A percentile compares a stretch with the other conserved stretches of the same genome.
phyloP scores from a whole-genome alignment of 2,329 filamentous ascomycete genomes.

The Neonectria coccinea region DNA sequence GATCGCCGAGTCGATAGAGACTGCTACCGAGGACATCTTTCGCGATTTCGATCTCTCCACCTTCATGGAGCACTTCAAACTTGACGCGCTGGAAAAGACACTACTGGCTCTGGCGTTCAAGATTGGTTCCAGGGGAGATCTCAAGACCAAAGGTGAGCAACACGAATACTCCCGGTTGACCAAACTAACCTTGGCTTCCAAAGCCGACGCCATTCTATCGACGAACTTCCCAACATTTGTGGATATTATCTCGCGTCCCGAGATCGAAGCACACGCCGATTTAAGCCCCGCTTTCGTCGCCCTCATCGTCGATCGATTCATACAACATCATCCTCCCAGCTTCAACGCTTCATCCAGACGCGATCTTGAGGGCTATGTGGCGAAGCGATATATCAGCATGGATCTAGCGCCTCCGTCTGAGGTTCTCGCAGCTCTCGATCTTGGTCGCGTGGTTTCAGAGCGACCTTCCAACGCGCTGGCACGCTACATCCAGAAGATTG shows the following conservation, averaged over 20 bases:
- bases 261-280: conserved; percentile 73
- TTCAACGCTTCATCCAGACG: conserved; percentile 82
- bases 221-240: conserved; percentile 83
- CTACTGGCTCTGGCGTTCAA: conserved; percentile 91
- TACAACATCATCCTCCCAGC: conserved; percentile 86
- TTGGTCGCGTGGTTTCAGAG: conserved; percentile 74
- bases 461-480: conserved; percentile 68
- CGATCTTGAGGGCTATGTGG: conserved; percentile 75
- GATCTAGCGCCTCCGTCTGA: conserved; percentile 76
- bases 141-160: conserved; percentile 86
- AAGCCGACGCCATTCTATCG: conserved; percentile 90
- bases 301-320: conserved; percentile 84
- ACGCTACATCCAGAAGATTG: conserved; percentile 78
- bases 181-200: conserved; percentile 54
- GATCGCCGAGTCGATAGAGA: conserved; percentile 94
- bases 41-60: conserved; percentile 95
- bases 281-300: conserved; percentile 78
- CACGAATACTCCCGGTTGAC: conserved; percentile 47
- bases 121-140: conserved; percentile 79
- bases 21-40: conserved; percentile 90
- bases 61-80: conserved; percentile 95
- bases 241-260: conserved; percentile 76
- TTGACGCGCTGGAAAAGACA: conserved; percentile 89
- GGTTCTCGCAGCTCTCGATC: conserved; percentile 76
- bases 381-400: conserved; percentile 74